These are phyloP conservation scores for Aspergillus sp. DNA, from an alignment of 2,329 filamentous ascomycete genomes.

Conservation along the genomic window DNA sequence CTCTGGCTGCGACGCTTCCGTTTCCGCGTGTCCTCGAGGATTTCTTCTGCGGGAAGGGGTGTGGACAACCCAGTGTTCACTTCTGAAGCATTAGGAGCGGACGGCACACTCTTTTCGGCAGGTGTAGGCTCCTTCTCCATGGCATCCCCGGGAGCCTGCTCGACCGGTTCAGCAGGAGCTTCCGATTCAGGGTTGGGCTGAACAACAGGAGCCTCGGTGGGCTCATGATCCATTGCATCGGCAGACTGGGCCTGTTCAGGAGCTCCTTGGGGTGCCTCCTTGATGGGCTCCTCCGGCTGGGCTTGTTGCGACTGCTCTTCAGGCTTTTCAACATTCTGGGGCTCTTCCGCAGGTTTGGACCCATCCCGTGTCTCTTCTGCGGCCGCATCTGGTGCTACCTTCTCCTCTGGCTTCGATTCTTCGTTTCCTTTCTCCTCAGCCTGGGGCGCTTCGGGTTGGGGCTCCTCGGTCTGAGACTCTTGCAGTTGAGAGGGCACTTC, in stretches of 20 bases:
- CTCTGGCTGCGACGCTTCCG: slow-evolving; percentile 64
- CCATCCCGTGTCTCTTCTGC: slow-evolving; percentile 5
- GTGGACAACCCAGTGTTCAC: slow-evolving; percentile 21
- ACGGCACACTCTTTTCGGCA: slow-evolving; percentile 10
- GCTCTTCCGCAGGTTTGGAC: slow-evolving; percentile 9
- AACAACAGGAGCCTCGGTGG: neutral
- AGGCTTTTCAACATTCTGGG: neutral
- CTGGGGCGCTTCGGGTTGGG: slow-evolving; percentile 5
- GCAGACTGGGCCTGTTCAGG: neutral
- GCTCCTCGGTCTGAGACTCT: slow-evolving; percentile 14
- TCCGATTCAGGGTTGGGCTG: slow-evolving; percentile 5
- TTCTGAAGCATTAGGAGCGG: slow-evolving; percentile 19
- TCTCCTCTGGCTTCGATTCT: slow-evolving; percentile 7
- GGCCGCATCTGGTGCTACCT: slow-evolving; percentile 3
- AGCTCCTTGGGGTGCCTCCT: neutral
- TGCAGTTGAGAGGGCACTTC: slow-evolving; percentile 7
- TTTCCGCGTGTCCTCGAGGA: slow-evolving; percentile 55
- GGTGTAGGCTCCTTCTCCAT: slow-evolving; percentile 6
- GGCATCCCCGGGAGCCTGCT: slow-evolving; percentile 16
- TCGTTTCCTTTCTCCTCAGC: slow-evolving; percentile 1
- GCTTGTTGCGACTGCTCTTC: slow-evolving; percentile 2
- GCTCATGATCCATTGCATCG: too few relatives aligned
- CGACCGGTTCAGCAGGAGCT: slow-evolving; percentile 15
- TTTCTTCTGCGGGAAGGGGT: slow-evolving; percentile 28
- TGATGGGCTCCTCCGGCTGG: neutral